phyloP scores from a whole-genome alignment of 2,329 filamentous ascomycete species.

The Hypoxylon sp. region DNA sequence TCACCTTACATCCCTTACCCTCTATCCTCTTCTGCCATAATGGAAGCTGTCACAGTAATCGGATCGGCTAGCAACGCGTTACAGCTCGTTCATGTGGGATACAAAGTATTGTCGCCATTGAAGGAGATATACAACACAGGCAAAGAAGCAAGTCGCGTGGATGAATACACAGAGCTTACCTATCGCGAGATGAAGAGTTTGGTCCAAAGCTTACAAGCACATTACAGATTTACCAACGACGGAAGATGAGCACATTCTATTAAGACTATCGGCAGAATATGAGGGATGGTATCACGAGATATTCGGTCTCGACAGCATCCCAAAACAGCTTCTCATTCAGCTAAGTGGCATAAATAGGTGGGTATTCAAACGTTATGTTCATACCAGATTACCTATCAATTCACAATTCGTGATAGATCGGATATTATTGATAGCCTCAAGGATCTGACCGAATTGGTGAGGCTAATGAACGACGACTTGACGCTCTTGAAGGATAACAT shows the following conservation, averaged over 20 bases:
- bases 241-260: constrained; percentile 14
- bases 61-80: constrained; percentile 26
- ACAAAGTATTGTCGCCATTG: constrained; percentile 13
- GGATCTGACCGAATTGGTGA: constrained; percentile 1
- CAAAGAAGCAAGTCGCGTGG: constrained; percentile 13
- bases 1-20: too few relatives aligned
- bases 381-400: neutral
- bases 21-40: constrained; percentile 2
- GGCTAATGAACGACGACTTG: constrained; percentile 6
- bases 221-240: constrained; percentile 2
- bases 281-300: constrained; percentile 17
- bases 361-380: neutral
- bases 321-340: constrained; percentile 18
- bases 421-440: constrained; percentile 5
- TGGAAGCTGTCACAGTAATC: constrained; percentile 28
- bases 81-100: constrained; percentile 22
- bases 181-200: constrained; percentile 22
- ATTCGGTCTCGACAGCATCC: constrained; percentile 12
- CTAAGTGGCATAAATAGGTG: constrained; percentile 20
- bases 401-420: constrained; percentile 5
- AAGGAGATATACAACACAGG: constrained; percentile 16
- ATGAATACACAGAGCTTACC: constrained; percentile 13
- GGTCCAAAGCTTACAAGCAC: neutral
- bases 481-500: neutral
- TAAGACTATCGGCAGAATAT: constrained; percentile 17